Evolutionary conservation across 768 basidiomycete species (phyloP).

Genomic region (Russula emetica): DNA sequence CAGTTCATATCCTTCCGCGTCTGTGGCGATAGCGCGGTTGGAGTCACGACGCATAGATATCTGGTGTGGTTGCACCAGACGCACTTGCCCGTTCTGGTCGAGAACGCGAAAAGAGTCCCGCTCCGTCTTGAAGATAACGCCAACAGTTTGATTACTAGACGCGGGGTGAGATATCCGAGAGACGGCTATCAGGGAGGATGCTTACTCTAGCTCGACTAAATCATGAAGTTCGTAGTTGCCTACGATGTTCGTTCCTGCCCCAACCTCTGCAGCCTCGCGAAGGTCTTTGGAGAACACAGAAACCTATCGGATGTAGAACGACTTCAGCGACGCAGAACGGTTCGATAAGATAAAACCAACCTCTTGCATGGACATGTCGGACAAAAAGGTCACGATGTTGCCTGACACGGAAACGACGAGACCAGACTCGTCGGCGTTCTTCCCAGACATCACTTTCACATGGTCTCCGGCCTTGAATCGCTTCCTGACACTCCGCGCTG

Average conservation of each 20-base stretch:
- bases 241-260: conserved; percentile 82
- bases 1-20: conserved; percentile 83
- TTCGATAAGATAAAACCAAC: conserved; percentile 50
- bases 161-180: not conserved
- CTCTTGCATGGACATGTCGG: conserved; percentile 97
- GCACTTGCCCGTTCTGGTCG: conserved; percentile 88
- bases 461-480: conserved; percentile 96
- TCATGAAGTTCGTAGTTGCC: conserved; percentile 97
- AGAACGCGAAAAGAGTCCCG: conserved; percentile 93
- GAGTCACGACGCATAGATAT: conserved; percentile 89
- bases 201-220: conserved; percentile 93
- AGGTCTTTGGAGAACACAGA: conserved; percentile 97
- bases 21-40: conserved; percentile 77
- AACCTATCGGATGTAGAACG: conserved; percentile 48
- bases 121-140: conserved; percentile 97
- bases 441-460: conserved; percentile 95
- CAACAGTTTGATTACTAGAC: conserved; percentile 83
- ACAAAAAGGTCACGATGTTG: conserved; percentile 90
- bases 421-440: conserved; percentile 93
- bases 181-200: conserved; percentile 28
- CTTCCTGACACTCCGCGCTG: conserved; percentile 87
- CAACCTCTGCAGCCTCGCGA: conserved; percentile 95
- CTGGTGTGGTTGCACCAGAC: conserved; percentile 88
- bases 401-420: conserved; percentile 88
- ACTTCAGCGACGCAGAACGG: not conserved